Evolutionary conservation across 2,329 filamentous ascomycete genomes (phyloP), one percentile per base, ranked within the genome.

Genomic region (Trichoderma sp.): DNA sequence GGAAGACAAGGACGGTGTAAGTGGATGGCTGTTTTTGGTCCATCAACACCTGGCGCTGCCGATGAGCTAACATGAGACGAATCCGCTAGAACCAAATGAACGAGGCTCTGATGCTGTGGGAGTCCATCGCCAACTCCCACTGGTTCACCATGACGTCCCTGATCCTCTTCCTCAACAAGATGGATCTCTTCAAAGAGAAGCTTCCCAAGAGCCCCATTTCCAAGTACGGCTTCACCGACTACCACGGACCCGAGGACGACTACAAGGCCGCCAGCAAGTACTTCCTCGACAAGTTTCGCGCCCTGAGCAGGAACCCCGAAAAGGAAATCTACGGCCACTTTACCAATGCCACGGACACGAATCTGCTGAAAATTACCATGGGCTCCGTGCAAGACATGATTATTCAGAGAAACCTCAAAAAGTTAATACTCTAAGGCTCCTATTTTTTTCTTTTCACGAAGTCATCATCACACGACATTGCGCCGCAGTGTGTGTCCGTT

Each of bases 241-340:
- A 92, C 78, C 94, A 98, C 82, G 92, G 94, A 6, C 57, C 57
- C 71, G 95, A 95, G 72, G 90, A 96, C 72, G 94, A 99, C 80
- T 99, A 99, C 75, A 89, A 90, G 45, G 90, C 92, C 57, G 95
- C 95, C 45, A 98, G 95, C 82, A 94, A 99, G 79, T 99, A 99
- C 82, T 98, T 99, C 74, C 87, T 99, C 68, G 98, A 98, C 85
- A 88, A 95, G 76, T 99, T 99, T 80, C 94, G 98, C 74, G 95
- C 91, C 76, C 83, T 99, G 77, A 99, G 81, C 94, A 97, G 78
- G 94, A 98, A 83, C 96, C 93, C 64, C 34, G 57, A 60, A 26
- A 99, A 99, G 85, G 95, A 99, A 80, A 98, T 99, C 78, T 99
- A 99, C 84, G 98, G 95, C 66, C 95, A 98, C 80, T 99, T 99